Base-by-base conservation (phyloP, 306 rosid species). In the Malus asiatica region DNA sequence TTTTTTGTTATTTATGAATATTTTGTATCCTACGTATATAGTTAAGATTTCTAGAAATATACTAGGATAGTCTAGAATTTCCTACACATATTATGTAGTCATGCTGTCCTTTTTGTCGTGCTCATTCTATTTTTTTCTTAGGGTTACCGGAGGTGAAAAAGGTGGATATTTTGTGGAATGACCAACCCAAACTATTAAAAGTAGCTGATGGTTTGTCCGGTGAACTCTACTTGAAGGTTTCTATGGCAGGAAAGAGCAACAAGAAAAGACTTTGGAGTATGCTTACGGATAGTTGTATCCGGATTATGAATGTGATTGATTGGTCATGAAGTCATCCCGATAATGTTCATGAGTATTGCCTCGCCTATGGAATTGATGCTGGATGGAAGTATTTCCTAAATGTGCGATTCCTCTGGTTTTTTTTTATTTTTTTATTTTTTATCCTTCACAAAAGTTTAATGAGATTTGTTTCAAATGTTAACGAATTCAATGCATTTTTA, bases 281-380 rank as follows among this genome's bases (percentile, higher is more conserved):
- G 30, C 89, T 96, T 13, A 55, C 82, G 84, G 74, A 83, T 83
- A 83, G 81, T 70, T 96, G 93, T 81, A 86, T 87, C 66, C 88
- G 61, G 59, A 81, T 92, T 78, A 88, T 88, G 93, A 81, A 86
- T 66, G 65, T 90, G 87, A 90, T 96, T 72, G 97, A 96, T 80
- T 92, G 99, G 99, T 81, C 93, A 52, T 92, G 97, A 40, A 90
- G 98, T 88, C 99, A 89, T 83, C 99, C 98, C 6, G 96, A 96
- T 71, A 90, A 85, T 72, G 82, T 88, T 32, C 87, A 84, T 75
- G 89, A 91, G 75, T 78, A 87, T 73, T 88, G 91, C 77, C 65
- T 83, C 62, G 90, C 89, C 27, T 80, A 81, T 79, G 99, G 99
- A 82, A 86, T 95, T 29, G 97, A 89, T 83, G 84, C 93, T 33